Conservation (phyloP, 139 green algal species). For the Yamagishiella unicocca region DNA sequence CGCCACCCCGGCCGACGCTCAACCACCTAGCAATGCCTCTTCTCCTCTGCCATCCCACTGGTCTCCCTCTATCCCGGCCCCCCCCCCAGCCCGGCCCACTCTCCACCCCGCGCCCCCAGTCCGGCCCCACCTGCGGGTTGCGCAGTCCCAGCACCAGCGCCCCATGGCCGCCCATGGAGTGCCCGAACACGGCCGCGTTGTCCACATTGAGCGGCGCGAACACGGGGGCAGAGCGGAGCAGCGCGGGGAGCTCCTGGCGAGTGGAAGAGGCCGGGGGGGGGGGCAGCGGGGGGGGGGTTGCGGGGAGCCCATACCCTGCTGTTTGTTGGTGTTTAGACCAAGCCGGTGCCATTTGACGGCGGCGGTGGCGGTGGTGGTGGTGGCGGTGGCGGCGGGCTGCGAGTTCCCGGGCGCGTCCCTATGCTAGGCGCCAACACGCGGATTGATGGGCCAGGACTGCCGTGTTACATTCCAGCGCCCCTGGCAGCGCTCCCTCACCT, state of each 20-base stretch:
- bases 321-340: too few species aligned
- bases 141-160: conserved; percentile 89
- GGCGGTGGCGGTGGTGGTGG: not conserved
- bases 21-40: too few species aligned
- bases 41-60: too few species aligned
- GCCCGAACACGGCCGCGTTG: conserved; percentile 59
- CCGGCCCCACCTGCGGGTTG: conserved; percentile 75
- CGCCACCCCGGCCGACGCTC: too few species aligned
- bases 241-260: conserved; percentile 63
- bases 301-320: too few species aligned
- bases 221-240: conserved; percentile 45
- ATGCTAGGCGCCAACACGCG: too few species aligned
- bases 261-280: not conserved
- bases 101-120: too few species aligned
- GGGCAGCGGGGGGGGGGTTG: not conserved
- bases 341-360: too few species aligned
- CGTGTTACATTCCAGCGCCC: not conserved
- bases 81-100: too few species aligned
- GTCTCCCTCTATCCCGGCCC: too few species aligned
- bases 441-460: not conserved
- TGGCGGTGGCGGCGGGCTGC: not conserved
- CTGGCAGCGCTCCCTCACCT: conserved; percentile 67
- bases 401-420: not conserved
- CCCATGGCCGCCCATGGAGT: conserved; percentile 91
- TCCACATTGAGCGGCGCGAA: conserved; percentile 50